These are phyloP conservation scores for Rhododendron mucronatum DNA, from an alignment of 148 eudicot species.

Conservation along the genomic window DNA sequence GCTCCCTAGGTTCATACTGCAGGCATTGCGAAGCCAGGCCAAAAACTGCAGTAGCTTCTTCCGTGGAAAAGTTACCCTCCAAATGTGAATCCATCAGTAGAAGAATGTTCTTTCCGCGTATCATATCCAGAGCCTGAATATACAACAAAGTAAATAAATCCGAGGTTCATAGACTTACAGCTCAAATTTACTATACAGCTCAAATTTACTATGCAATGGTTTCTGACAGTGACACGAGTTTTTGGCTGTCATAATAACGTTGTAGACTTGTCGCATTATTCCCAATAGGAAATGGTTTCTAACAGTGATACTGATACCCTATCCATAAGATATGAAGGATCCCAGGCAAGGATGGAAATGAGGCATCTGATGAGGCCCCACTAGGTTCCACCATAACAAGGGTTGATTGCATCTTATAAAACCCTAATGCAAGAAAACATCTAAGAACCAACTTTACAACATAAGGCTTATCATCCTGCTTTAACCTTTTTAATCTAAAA, in stretches of 20 bases:
- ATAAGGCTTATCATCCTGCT: not conserved
- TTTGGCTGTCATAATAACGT: not conserved
- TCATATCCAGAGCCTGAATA: conserved; percentile 92
- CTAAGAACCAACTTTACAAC: not conserved
- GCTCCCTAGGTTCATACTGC: conserved; percentile 90
- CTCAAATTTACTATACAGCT: not conserved
- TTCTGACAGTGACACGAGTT: not conserved
- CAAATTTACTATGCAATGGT: not conserved
- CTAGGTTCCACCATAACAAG: not conserved
- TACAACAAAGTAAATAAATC: conserved; percentile 1
- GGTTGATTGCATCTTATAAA: not conserved
- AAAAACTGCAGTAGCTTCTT: conserved; percentile 81
- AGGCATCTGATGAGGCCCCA: not conserved
- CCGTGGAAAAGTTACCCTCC: conserved; percentile 84
- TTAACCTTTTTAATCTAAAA: not conserved
- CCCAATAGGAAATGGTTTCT: not conserved
- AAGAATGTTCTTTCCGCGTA: conserved; percentile 74
- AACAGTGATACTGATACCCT: not conserved
- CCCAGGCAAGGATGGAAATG: not conserved
- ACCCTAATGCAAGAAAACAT: not conserved
- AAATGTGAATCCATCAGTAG: conserved; percentile 86
- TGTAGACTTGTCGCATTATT: not conserved
- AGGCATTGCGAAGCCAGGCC: conserved; percentile 85
- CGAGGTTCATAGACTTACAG: not conserved
- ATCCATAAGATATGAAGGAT: not conserved